phyloP scores from a whole-genome alignment of 805 yeast genomes.

The Pichia insulana region DNA sequence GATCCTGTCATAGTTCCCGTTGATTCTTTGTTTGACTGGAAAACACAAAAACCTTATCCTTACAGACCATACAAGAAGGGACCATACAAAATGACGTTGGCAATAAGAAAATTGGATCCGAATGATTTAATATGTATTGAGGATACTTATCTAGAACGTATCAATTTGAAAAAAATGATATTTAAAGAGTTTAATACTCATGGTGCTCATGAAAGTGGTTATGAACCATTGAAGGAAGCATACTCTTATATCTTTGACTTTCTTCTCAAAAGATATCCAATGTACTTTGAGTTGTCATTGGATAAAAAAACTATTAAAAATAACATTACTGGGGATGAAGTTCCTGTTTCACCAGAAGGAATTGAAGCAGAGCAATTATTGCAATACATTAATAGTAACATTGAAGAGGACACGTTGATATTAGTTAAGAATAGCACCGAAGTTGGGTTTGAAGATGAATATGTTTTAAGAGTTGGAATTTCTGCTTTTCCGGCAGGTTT shows the following conservation, averaged over 20 bases:
- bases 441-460: constrained; percentile 38
- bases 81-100: constrained; percentile 55
- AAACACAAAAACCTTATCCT: constrained; percentile 32
- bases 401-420: constrained; percentile 60
- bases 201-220: constrained; percentile 22
- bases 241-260: constrained; percentile 21
- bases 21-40: constrained; percentile 35
- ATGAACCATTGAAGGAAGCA: constrained; percentile 35
- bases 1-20: constrained; percentile 26
- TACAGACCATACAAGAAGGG: constrained; percentile 42
- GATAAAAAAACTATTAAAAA: constrained; percentile 26
- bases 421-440: constrained; percentile 35
- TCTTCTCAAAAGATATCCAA: constrained; percentile 43
- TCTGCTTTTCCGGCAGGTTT: constrained; percentile 69
- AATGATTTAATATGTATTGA: constrained; percentile 57
- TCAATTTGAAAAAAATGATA: constrained; percentile 30
- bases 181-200: constrained; percentile 3
- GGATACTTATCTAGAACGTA: constrained; percentile 42
- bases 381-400: constrained; percentile 19
- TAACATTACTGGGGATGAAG: constrained; percentile 31
- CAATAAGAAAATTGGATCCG: constrained; percentile 38
- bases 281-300: constrained; percentile 31
- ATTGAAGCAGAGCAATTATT: constrained; percentile 13
- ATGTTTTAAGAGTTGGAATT: constrained; percentile 45
- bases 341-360: constrained; percentile 26